Evolutionary conservation across 2,329 filamentous ascomycete genomes (phyloP), one percentile per base, ranked within the genome.

Genomic region (Colletotrichum sp.): DNA sequence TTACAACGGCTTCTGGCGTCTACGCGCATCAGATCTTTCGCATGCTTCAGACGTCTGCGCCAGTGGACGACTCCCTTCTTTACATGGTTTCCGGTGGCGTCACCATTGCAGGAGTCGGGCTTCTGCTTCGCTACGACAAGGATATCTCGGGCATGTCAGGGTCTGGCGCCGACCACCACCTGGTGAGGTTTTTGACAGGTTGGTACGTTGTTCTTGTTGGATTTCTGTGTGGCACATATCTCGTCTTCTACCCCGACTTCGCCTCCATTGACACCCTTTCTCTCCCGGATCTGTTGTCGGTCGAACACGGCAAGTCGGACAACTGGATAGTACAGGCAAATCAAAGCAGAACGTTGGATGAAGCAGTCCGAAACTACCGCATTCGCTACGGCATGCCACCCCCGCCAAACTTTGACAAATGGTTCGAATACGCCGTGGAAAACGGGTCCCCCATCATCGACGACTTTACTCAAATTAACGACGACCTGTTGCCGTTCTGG

Each of bases 401-500:
- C 18, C 95, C 95, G 15, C 93, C 92, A 5, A 90, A 94, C 77
- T 97, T 96, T 79, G 94, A 96, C 81, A 92, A 92, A 78, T 97
- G 95, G 95, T 96, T 93, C 81, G 89, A 93, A 39, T 96, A 94
- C 81, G 94, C 95, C 8, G 90, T 88, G 75, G 86, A 89, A 15
- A 91, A 89, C 75, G 88, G 89, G 1, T 94, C 95, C 1, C 88
- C 91, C 71, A 86, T 96, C 74, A 91, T 96, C 70, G 95, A 97
- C 80, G 92, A 94, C 80, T 97, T 94, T 79, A 93, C 95, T 79
- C 93, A 92, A 52, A 95, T 96, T 71, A 91, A 94, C 79, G 88
- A 92, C 69, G 91, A 93, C 75, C 84, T 96, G n/a, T 85, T 94
- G 5, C 95, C 95, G 0, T 96, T 96, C 81, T 96, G 94, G 94